Conservation (phyloP, 352 stramenopile genomes). For the Blastocystis sp. region DNA sequence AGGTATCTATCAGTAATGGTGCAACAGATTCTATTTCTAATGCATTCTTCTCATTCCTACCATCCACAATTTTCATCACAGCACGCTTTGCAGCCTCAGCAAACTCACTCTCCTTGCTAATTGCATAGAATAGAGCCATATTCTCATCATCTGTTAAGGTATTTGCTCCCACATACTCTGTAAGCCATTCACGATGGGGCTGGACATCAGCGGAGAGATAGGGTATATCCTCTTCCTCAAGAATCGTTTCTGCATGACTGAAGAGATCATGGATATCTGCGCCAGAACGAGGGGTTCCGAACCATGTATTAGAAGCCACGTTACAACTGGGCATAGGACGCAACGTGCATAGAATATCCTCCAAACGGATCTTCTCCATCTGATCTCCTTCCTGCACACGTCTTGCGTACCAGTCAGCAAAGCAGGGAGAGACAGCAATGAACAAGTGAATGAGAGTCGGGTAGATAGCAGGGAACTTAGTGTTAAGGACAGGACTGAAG, state of each 20-base stretch:
- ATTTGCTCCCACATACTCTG: not conserved
- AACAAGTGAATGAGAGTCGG: slow-evolving; percentile 16
- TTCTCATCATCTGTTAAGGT: not conserved
- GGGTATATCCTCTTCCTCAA: not conserved
- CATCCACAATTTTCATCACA: slow-evolving; percentile 33
- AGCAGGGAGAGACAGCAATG: slow-evolving; percentile 15
- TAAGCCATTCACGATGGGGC: not conserved
- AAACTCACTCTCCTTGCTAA: slow-evolving; percentile 9
- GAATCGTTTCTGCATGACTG: not conserved
- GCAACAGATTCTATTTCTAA: not conserved
- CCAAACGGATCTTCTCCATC: slow-evolving; percentile 25
- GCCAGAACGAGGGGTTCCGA: not conserved
- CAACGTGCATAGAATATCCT: slow-evolving; percentile 6
- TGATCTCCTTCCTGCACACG: slow-evolving; percentile 2
- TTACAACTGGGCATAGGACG: not conserved
- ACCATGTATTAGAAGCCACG: not conserved
- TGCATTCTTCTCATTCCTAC: not conserved
- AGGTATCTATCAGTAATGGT: not conserved
- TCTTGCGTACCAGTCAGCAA: slow-evolving; percentile 7
- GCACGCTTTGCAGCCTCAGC: slow-evolving; percentile 8
- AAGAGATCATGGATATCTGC: not conserved
- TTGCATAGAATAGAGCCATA: not conserved
- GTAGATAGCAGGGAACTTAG: not conserved
- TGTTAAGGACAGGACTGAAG: not conserved
- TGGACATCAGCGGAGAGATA: not conserved